These are phyloP conservation scores for Sphaerostilbella broomeana DNA, from an alignment of 2,329 filamentous ascomycete genomes.

Conservation along the genomic window DNA sequence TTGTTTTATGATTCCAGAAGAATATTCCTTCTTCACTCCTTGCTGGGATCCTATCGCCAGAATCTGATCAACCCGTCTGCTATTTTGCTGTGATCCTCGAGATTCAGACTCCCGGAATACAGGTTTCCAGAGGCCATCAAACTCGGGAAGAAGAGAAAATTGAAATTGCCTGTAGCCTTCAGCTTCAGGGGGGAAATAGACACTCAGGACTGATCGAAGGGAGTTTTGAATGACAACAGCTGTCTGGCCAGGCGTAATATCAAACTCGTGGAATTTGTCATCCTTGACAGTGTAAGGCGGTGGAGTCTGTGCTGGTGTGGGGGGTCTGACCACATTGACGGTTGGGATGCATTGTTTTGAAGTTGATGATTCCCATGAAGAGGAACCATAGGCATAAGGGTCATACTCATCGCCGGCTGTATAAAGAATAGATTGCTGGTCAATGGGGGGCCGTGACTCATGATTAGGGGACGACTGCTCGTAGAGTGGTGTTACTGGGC, in stretches of 20 bases:
- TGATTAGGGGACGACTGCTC: slow-evolving; percentile 9
- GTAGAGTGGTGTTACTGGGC: slow-evolving; percentile 23
- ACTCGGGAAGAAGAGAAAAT: slow-evolving; percentile 42
- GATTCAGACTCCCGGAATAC: slow-evolving; percentile 37
- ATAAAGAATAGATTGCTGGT: not conserved
- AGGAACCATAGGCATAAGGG: slow-evolving; percentile 35
- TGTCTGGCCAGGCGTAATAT: slow-evolving; percentile 35
- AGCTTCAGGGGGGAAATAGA: slow-evolving; percentile 43
- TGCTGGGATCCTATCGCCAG: slow-evolving; percentile 53
- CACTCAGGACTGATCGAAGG: slow-evolving; percentile 45
- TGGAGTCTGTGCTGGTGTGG: slow-evolving; percentile 39
- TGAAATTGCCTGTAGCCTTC: slow-evolving; percentile 42
- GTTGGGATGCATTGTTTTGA: slow-evolving; percentile 16
- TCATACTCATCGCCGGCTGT: slow-evolving; percentile 37
- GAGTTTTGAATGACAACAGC: slow-evolving; percentile 52
- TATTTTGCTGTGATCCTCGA: slow-evolving; percentile 21
- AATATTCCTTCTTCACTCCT: slow-evolving; percentile 45
- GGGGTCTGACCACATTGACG: slow-evolving; percentile 28
- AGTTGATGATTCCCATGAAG: slow-evolving; percentile 21
- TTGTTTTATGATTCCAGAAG: slow-evolving; percentile 41
- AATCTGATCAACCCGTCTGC: slow-evolving; percentile 48
- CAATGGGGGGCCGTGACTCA: not conserved
- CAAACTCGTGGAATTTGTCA: slow-evolving; percentile 41
- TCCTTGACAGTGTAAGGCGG: slow-evolving; percentile 26
- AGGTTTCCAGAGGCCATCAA: slow-evolving; percentile 46